phyloP scores from a whole-genome alignment of 345 rosid species.

The Stellera chamaejasme region DNA sequence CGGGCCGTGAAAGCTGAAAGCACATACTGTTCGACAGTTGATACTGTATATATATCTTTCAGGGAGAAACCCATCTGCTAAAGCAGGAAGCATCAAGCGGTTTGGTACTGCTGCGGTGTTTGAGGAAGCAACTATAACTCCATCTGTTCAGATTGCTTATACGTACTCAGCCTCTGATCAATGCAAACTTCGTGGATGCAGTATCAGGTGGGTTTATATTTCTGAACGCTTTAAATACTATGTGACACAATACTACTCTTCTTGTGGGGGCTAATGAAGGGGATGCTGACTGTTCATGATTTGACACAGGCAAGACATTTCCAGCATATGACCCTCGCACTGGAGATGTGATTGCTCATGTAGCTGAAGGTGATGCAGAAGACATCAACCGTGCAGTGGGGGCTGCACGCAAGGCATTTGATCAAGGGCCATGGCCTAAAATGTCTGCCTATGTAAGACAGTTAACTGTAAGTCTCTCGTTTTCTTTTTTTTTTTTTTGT shows the following conservation, averaged over 20 bases:
- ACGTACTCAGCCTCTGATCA: constrained; percentile 65
- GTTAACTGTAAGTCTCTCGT: background rate
- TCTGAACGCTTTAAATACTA: background rate
- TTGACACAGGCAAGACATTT: constrained; percentile 48
- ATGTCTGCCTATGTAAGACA: constrained; percentile 51
- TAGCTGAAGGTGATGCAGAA: constrained; percentile 66
- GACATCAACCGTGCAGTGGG: constrained; percentile 56
- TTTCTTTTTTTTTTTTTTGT: background rate
- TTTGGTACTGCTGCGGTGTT: constrained; percentile 53
- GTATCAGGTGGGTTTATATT: constrained; percentile 54
- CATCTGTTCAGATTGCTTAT: constrained; percentile 54
- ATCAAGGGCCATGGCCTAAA: constrained; percentile 75
- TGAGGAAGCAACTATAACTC: constrained; percentile 48
- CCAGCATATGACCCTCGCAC: constrained; percentile 62
- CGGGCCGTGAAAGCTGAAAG: no score
- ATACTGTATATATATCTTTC: constrained; percentile 4
- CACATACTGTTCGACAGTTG: no score
- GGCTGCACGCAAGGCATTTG: constrained; percentile 78
- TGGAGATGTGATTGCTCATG: constrained; percentile 55
- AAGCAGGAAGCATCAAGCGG: constrained; percentile 29
- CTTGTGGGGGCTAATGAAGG: background rate
- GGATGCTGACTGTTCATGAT: background rate
- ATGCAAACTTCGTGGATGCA: constrained; percentile 82
- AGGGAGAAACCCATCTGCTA: constrained; percentile 30
- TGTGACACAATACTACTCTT: background rate